These are phyloP conservation scores for Berberis vulgaris DNA, from an alignment of 164 flowering plant genomes.

Conservation along the genomic window DNA sequence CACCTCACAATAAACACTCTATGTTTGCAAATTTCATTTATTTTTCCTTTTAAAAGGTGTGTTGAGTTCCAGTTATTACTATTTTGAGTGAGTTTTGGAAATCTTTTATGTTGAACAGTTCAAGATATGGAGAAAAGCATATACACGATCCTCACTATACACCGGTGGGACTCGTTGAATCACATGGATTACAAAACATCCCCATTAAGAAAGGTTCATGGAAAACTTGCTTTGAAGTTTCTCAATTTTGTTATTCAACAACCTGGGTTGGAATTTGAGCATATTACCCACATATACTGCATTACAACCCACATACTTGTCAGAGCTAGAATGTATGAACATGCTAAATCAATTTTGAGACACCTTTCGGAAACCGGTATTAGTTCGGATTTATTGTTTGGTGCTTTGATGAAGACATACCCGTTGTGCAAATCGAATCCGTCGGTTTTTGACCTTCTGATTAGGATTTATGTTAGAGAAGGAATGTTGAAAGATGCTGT, in stretches of 20 bases:
- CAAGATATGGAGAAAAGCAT: slow-evolving; percentile 50
- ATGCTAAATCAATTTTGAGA: slow-evolving; percentile 44
- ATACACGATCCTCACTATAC: slow-evolving; percentile 52
- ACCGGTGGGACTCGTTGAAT: slow-evolving; percentile 81
- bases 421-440: slow-evolving; percentile 70
- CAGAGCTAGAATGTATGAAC: slow-evolving; percentile 60
- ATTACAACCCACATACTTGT: slow-evolving; percentile 63
- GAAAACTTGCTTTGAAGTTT: slow-evolving; percentile 65
- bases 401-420: slow-evolving; percentile 64
- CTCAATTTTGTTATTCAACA: slow-evolving; percentile 60
- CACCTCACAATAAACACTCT: no score
- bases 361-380: slow-evolving; percentile 31
- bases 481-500: slow-evolving; percentile 44
- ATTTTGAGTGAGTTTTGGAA: background rate
- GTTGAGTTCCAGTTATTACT: background rate
- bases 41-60: background rate
- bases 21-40: no score
- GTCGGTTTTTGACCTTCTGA: slow-evolving; percentile 67
- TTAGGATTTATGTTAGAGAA: slow-evolving; percentile 47
- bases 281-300: slow-evolving; percentile 37
- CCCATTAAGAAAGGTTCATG: slow-evolving; percentile 62
- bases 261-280: slow-evolving; percentile 52
- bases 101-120: slow-evolving; percentile 13
- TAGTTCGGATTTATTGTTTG: slow-evolving; percentile 36
- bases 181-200: slow-evolving; percentile 52